Evolutionary conservation across 202 grass and related monocot genomes (phyloP), one percentile per base, ranked within the genome.

Genomic region (Digitaria exilis): DNA sequence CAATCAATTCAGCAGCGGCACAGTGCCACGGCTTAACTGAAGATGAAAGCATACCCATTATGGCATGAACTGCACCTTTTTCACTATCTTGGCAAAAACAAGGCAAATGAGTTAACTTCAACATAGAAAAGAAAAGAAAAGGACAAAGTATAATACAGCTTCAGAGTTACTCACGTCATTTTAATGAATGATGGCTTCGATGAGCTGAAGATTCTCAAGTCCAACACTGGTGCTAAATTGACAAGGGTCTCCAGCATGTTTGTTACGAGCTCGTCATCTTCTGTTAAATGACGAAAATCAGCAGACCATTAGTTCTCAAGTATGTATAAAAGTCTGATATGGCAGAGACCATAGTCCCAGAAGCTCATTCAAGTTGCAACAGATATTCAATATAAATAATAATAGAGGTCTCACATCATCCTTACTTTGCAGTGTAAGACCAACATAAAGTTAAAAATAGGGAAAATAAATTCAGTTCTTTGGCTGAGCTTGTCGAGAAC

Each of bases 241-340:
- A 98, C 96, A 85, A 98, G 73, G 61, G 96, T 90, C 85, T 98
- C 96, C 7, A 98, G 90, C 88, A 93, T 91, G 89, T 98, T 98
- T 62, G 96, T 96, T 92, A 98, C 79, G 18, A 98, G 96, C 86
- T 96, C 96, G 37, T 98, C 96, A 69, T 98, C 96, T 86, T 96
- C 96, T 98, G 91, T 61, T 69, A 81, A 71, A 86, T 76, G 82
- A 86, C 74, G 88, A n/a, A 70, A 79, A 88, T 56, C 54, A 66
- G 56, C 26, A 66, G 41, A 73, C 51, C 8, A 42, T 84, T 65
- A 87, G 72, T 64, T 79, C 58, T 80, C 17, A 76, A 50, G 48
- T 74, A 42, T 77, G 10, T 24, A 69, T 41, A 11, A 71, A 81
- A 55, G 21, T 43, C 71, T 54, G 11, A 4, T 35, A 21, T 55